These are phyloP conservation scores for Lachancea mirantina DNA, from an alignment of 805 yeast genomes.

Conservation along the genomic window DNA sequence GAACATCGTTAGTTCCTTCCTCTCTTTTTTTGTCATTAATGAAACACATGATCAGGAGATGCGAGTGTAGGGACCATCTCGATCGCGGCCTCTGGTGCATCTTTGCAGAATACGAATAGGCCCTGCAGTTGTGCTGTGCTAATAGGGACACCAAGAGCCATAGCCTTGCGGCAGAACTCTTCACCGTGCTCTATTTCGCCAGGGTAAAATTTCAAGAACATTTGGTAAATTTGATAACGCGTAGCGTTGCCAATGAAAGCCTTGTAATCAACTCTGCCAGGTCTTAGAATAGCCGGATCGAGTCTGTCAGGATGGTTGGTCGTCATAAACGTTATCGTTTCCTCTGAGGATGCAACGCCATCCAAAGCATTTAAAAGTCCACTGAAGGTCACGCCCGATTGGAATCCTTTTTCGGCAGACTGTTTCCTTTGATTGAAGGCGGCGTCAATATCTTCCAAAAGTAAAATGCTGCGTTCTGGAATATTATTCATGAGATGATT, in stretches of 20 bases:
- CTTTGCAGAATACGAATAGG: constrained; percentile 84
- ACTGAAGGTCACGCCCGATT: constrained; percentile 89
- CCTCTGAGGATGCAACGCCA: constrained; percentile 97
- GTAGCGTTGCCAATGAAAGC: constrained; percentile 83
- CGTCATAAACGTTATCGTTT: constrained; percentile 94
- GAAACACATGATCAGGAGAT: constrained; percentile 31
- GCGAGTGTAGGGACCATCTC: constrained; percentile 43
- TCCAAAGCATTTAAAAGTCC: constrained; percentile 91
- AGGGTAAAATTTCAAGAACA: constrained; percentile 86
- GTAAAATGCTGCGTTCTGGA: constrained; percentile 77
- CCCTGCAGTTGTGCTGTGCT: constrained; percentile 97
- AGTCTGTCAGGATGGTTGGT: constrained; percentile 93
- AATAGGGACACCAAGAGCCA: constrained; percentile 46
- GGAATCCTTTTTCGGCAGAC: constrained; percentile 65
- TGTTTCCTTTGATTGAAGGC: constrained; percentile 84
- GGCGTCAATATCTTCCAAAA: constrained; percentile 92
- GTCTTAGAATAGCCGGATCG: constrained; percentile 89
- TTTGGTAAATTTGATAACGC: constrained; percentile 63
- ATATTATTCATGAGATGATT: constrained; percentile 95
- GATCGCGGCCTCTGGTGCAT: constrained; percentile 70
- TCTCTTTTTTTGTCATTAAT: too few relatives aligned
- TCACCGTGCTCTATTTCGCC: constrained; percentile 47
- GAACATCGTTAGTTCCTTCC: neutral
- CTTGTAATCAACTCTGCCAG: constrained; percentile 89
- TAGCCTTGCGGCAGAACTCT: constrained; percentile 36